Percentiles rank a stretch among this genome's conserved stretches.
These are phyloP conservation scores for Mycothermus thermophilus DNA, from an alignment of 495 filamentous ascomycete genomes.

Conservation along the genomic window DNA sequence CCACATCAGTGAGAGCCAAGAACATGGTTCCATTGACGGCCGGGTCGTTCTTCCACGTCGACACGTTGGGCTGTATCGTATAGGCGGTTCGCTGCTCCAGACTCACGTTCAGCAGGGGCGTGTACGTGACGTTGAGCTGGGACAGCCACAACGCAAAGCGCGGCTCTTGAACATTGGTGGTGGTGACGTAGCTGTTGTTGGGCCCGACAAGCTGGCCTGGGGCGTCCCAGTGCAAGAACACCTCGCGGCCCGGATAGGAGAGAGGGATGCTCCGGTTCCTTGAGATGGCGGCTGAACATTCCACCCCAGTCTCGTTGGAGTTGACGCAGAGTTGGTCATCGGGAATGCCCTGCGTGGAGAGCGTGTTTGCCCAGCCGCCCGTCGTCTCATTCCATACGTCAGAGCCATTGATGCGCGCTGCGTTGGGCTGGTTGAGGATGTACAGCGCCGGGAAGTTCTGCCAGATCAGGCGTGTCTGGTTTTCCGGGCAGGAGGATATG, in stretches of 20 bases:
- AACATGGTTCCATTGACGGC: slow-evolving; percentile 71
- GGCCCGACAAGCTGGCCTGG: slow-evolving; percentile 61
- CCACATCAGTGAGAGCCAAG: slow-evolving; percentile 57
- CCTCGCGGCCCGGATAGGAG: slow-evolving; percentile 59
- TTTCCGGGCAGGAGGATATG: slow-evolving; percentile 62
- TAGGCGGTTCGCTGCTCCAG: slow-evolving; percentile 37
- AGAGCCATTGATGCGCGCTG: slow-evolving; percentile 43
- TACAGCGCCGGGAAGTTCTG: slow-evolving; percentile 73
- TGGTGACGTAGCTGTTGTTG: slow-evolving; percentile 68
- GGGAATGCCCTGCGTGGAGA: slow-evolving; percentile 24
- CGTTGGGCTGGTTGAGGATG: slow-evolving; percentile 68
- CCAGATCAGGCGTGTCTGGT: slow-evolving; percentile 67
- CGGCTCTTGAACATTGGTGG: slow-evolving; percentile 41
- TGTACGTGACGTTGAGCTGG: slow-evolving; percentile 81
- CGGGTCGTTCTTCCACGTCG: slow-evolving; percentile 50
- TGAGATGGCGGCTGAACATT: slow-evolving; percentile 49
- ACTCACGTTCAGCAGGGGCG: slow-evolving; percentile 42
- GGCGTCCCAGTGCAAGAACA: slow-evolving; percentile 58
- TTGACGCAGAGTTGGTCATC: slow-evolving; percentile 36
- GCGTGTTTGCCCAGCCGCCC: slow-evolving; percentile 32
- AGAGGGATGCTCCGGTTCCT: slow-evolving; percentile 54
- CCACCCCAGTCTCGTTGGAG: slow-evolving; percentile 33
- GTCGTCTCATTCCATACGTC: slow-evolving; percentile 42
- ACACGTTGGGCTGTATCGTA: slow-evolving; percentile 54
- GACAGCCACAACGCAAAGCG: slow-evolving; percentile 61